A percentile compares a stretch with the other conserved stretches of the same genome.
These are phyloP conservation scores for Myriangium duriaei DNA, from an alignment of 2,329 filamentous ascomycete species.

Conservation along the genomic window DNA sequence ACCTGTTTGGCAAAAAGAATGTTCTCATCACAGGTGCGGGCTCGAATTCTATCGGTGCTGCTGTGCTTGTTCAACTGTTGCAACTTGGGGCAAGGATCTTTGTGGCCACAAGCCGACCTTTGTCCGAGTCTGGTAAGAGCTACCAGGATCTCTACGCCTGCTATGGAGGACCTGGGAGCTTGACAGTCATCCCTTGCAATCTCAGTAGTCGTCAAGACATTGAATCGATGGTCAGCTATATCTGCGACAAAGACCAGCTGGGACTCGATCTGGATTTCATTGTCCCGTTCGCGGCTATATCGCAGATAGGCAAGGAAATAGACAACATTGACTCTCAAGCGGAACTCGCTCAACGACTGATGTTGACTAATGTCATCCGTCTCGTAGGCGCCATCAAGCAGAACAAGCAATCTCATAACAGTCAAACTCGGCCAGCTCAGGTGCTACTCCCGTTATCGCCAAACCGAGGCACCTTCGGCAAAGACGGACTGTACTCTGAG, in stretches of 20 bases:
- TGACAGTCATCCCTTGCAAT: conserved; percentile 97
- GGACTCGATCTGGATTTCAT: conserved; percentile 97
- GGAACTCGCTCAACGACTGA: conserved; percentile 94
- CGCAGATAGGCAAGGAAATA: conserved; percentile 94
- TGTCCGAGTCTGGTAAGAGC: conserved; percentile 93
- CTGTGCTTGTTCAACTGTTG: conserved; percentile 89
- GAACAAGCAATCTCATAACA: conserved; percentile 76
- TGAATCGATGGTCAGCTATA: conserved; percentile 84
- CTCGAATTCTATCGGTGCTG: conserved; percentile 92
- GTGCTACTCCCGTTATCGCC: conserved; percentile 92
- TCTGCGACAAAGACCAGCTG: conserved; percentile 90
- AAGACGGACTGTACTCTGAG: conserved; percentile 94
- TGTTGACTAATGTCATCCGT: conserved; percentile 92
- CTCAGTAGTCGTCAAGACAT: conserved; percentile 98
- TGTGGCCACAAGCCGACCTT: conserved; percentile 93
- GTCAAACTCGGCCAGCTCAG: conserved; percentile 90
- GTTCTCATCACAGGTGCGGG: conserved; percentile 97
- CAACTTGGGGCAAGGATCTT: conserved; percentile 93
- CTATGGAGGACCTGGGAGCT: conserved; percentile 82
- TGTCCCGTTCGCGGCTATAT: conserved; percentile 92
- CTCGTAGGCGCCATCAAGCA: conserved; percentile 82
- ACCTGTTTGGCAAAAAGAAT: conserved; percentile 89
- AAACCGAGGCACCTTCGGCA: conserved; percentile 97
- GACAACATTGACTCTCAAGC: conserved; percentile 95
- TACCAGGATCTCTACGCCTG: conserved; percentile 98